These are phyloP conservation scores for Talaromyces nanjingensis DNA, from an alignment of 495 filamentous ascomycete species.

Conservation along the genomic window DNA sequence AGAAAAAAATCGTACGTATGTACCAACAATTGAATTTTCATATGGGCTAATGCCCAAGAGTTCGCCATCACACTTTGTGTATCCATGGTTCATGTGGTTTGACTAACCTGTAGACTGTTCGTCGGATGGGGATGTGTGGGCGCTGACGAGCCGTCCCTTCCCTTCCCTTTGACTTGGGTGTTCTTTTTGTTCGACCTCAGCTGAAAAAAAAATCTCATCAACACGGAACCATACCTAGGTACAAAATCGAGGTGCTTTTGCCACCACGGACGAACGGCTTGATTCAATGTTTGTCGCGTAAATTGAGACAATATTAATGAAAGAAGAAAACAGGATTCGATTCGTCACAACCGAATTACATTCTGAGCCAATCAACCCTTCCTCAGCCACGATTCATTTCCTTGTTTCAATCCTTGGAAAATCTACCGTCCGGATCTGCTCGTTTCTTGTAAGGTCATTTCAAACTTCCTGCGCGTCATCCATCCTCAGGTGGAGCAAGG, in stretches of 20 bases:
- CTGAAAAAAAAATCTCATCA: not conserved
- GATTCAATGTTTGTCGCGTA: not conserved
- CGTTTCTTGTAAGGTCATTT: not conserved
- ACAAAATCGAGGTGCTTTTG: not conserved
- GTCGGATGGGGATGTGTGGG: not conserved
- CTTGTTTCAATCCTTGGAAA: not conserved
- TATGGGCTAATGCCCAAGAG: not conserved
- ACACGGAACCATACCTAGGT: not conserved
- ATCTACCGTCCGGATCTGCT: not conserved
- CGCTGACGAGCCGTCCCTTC: slow-evolving; percentile 1
- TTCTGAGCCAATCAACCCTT: not conserved
- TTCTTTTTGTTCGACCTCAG: not conserved
- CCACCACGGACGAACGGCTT: not conserved
- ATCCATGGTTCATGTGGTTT: slow-evolving; percentile 1
- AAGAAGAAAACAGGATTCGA: not conserved
- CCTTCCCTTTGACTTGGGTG: not conserved
- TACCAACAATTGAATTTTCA: not conserved
- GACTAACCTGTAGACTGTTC: not conserved
- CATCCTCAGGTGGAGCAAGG: not conserved
- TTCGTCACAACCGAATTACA: not conserved
- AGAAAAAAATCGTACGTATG: not conserved
- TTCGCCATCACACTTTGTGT: not conserved
- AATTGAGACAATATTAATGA: not conserved
- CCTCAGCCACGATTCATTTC: not conserved
- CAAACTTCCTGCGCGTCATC: not conserved